phyloP scores from a whole-genome alignment of 768 basidiomycete species.

The Tylopilus subfusipes region DNA sequence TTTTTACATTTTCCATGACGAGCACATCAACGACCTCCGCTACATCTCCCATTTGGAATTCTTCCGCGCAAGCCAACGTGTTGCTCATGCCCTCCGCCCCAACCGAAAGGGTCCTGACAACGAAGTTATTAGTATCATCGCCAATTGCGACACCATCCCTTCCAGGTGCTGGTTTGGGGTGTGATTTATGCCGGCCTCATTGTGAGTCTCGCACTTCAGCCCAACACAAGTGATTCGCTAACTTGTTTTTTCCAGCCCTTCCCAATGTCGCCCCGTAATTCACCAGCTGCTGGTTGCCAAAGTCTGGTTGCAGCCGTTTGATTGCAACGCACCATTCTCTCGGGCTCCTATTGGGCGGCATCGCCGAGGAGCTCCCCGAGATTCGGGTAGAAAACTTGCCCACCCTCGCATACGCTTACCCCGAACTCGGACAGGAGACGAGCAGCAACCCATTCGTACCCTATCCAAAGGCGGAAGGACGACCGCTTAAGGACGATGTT shows the following conservation, averaged over 20 bases:
- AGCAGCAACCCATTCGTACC: slow-evolving; percentile 1
- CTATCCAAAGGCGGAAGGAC: slow-evolving; percentile 7
- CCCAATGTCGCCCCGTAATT: slow-evolving; percentile 37
- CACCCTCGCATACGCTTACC: slow-evolving; percentile 9
- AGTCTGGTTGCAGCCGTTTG: slow-evolving; percentile 38
- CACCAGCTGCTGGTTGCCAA: slow-evolving; percentile 33
- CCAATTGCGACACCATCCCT: slow-evolving; percentile 37
- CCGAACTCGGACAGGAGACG: slow-evolving; percentile 1
- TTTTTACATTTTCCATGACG: slow-evolving; percentile 32
- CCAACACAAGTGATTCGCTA: neutral
- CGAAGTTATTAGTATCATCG: slow-evolving; percentile 37
- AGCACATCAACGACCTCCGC: slow-evolving; percentile 13
- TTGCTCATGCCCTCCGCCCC: slow-evolving; percentile 39
- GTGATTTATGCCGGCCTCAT: slow-evolving; percentile 5
- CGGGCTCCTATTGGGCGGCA: slow-evolving; percentile 26
- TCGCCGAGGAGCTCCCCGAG: slow-evolving; percentile 26
- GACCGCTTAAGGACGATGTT: slow-evolving; percentile 16
- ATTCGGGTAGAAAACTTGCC: no score
- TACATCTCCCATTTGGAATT: slow-evolving; percentile 42
- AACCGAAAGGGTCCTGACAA: slow-evolving; percentile 30
- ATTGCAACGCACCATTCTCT: slow-evolving; percentile 35
- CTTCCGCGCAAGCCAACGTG: slow-evolving; percentile 41
- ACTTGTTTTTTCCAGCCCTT: slow-evolving; percentile 23
- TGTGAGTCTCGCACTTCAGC: neutral
- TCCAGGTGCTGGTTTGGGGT: slow-evolving; percentile 42